phyloP scores from a whole-genome alignment of 352 stramenopile species.

The Phytophthora agathidicida region DNA sequence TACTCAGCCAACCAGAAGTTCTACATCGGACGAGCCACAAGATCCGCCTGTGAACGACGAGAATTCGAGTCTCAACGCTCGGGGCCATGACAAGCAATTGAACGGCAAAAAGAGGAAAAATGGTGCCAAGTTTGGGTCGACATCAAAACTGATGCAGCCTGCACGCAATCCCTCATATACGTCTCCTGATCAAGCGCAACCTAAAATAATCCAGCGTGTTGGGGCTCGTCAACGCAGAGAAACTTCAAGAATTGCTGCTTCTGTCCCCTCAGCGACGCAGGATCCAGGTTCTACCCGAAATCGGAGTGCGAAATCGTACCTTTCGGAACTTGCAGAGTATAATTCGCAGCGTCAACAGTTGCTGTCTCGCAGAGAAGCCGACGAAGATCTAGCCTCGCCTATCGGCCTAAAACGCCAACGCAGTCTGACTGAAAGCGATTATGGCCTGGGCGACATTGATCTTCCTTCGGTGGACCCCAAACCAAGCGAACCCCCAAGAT shows the following conservation, averaged over 20 bases:
- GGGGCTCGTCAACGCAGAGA: neutral
- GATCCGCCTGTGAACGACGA: neutral
- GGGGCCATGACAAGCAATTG: neutral
- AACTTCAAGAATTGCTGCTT: neutral
- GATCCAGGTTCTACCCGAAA: neutral
- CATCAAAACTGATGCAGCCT: neutral
- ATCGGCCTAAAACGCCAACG: neutral
- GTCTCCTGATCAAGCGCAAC: neutral
- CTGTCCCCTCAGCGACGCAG: neutral
- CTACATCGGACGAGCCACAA: constrained; percentile 1
- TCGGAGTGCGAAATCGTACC: neutral
- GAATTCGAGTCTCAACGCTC: neutral
- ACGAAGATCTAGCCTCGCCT: neutral
- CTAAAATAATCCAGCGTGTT: neutral
- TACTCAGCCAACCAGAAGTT: constrained; percentile 1
- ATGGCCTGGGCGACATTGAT: constrained; percentile 9
- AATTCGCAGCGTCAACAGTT: constrained; percentile 29
- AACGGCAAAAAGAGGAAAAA: neutral
- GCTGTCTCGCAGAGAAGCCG: constrained; percentile 6
- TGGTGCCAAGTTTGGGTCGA: neutral
- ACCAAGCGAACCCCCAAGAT: neutral
- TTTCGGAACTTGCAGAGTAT: constrained; percentile 26
- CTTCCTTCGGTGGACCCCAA: neutral
- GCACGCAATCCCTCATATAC: neutral
- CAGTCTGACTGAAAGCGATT: constrained; percentile 16